Evolutionary conservation across 2,329 filamentous ascomycete genomes (phyloP).

Genomic region (Fonsecaea monophora): DNA sequence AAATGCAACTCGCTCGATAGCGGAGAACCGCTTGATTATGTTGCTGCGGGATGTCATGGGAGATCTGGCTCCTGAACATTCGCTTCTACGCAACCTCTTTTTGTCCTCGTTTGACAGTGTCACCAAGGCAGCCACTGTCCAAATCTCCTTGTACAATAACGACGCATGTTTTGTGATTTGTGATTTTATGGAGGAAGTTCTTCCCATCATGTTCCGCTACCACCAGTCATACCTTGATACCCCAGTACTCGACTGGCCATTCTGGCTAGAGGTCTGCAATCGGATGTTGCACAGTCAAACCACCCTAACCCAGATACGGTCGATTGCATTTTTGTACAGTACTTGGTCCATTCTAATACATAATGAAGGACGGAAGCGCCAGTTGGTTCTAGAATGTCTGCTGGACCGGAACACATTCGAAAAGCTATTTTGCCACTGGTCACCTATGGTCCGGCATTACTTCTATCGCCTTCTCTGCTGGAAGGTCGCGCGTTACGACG

Average conservation of each 20-base stretch:
- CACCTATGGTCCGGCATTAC: constrained; percentile 91
- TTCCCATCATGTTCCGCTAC: constrained; percentile 71
- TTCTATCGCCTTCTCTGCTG: constrained; percentile 91
- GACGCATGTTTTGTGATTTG: constrained; percentile 87
- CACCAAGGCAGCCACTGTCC: constrained; percentile 74
- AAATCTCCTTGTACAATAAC: constrained; percentile 80
- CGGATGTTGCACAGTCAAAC: constrained; percentile 83
- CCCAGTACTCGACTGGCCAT: constrained; percentile 74
- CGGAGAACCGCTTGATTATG: constrained; percentile 85
- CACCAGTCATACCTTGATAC: constrained; percentile 54
- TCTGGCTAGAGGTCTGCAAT: constrained; percentile 83
- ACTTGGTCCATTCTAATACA: constrained; percentile 76
- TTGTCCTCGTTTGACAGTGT: constrained; percentile 75
- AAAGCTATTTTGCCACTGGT: constrained; percentile 90
- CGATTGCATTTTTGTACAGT: constrained; percentile 80
- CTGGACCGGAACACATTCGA: constrained; percentile 77
- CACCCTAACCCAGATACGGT: constrained; percentile 85
- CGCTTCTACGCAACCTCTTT: constrained; percentile 70
- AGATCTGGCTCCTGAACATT: constrained; percentile 62
- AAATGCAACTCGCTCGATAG: constrained; percentile 80
- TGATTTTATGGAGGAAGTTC: constrained; percentile 84
- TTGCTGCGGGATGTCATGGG: constrained; percentile 80
- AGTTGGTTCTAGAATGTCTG: constrained; percentile 76
- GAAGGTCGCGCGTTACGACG: constrained; percentile 80
- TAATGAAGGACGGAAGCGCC: constrained; percentile 70